Percentiles rank a stretch among this genome's conserved stretches.
phyloP scores from a whole-genome alignment of 2,329 filamentous ascomycete species.

The Cladosporium halotolerans region DNA sequence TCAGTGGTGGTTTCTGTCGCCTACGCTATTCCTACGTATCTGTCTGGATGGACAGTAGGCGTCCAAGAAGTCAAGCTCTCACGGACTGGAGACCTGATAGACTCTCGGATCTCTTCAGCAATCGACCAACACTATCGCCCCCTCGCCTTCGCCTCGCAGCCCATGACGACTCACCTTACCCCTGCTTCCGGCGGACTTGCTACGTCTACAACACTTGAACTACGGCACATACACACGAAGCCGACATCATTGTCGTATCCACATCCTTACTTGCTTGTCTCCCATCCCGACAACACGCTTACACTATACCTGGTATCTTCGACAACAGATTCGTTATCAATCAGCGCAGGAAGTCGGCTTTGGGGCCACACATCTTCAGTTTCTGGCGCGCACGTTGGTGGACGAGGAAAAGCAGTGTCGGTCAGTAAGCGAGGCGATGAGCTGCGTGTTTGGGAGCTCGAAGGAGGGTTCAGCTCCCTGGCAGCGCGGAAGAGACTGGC shows the following conservation, averaged over 20 bases:
- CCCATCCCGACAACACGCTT: constrained; percentile 81
- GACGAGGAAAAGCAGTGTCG: constrained; percentile 82
- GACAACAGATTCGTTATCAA: constrained; percentile 55
- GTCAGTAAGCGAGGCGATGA: constrained; percentile 68
- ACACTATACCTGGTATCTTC: constrained; percentile 77
- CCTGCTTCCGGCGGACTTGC: constrained; percentile 12
- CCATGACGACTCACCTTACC: constrained; percentile 24
- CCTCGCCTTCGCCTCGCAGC: constrained; percentile 28
- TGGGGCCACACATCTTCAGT: constrained; percentile 93
- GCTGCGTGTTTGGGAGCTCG: constrained; percentile 78
- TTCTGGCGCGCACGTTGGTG: constrained; percentile 75
- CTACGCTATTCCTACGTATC: constrained; percentile 71
- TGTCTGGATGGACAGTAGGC: constrained; percentile 79
- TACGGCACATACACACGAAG: constrained; percentile 32
- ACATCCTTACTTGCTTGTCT: constrained; percentile 79
- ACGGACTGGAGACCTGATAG: constrained; percentile 41
- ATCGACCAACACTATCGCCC: constrained; percentile 42
- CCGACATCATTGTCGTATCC: constrained; percentile 49
- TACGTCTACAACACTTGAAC: constrained; percentile 19
- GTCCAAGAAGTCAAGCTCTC: constrained; percentile 80
- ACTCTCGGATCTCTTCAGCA: constrained; percentile 47
- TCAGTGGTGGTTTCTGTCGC: constrained; percentile 76
- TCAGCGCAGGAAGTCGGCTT: constrained; percentile 68
- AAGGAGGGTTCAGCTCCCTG: constrained; percentile 56
- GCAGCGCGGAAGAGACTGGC: constrained; percentile 37